Percentiles rank a stretch among this genome's conserved stretches.
phyloP scores from a whole-genome alignment of 2,329 filamentous ascomycete genomes.

The Stagonosporopsis chrysanthemi region DNA sequence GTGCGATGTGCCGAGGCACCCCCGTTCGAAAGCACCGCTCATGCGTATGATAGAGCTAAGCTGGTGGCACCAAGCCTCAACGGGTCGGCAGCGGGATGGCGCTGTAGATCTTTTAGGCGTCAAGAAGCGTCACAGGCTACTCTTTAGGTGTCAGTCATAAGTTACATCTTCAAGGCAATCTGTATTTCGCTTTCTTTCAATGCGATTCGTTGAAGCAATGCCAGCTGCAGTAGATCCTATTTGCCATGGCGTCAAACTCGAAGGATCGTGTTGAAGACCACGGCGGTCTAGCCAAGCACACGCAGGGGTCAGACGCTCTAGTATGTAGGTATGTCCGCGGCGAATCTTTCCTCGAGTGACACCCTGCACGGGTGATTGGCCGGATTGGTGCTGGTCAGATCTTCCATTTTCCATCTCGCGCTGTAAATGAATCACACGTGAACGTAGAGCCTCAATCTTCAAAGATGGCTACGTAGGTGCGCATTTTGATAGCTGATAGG shows the following conservation, averaged over 20 bases:
- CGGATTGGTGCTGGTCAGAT: conserved; percentile 12
- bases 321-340: conserved; percentile 6
- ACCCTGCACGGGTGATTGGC: conserved; percentile 15
- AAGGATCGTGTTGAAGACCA: conserved; percentile 4
- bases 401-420: conserved; percentile 5
- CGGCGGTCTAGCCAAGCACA: conserved; percentile 1
- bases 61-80: conserved; percentile 23
- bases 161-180: too few relatives aligned
- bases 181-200: neutral
- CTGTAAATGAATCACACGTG: conserved; percentile 8
- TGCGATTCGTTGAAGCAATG: neutral
- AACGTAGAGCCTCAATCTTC: neutral
- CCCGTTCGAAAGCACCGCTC: conserved; percentile 28
- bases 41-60: conserved; percentile 12
- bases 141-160: conserved; percentile 16
- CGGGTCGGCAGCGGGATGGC: conserved; percentile 26
- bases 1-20: conserved; percentile 23
- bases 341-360: conserved; percentile 15
- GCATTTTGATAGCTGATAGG: neutral
- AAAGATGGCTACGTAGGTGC: neutral
- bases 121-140: conserved; percentile 19
- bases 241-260: neutral
- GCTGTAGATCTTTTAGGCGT: conserved; percentile 28
- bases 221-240: neutral
- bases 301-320: neutral